Conservation (phyloP, 2,329 filamentous ascomycete genomes). For the Cordyceps tenuipes region DNA sequence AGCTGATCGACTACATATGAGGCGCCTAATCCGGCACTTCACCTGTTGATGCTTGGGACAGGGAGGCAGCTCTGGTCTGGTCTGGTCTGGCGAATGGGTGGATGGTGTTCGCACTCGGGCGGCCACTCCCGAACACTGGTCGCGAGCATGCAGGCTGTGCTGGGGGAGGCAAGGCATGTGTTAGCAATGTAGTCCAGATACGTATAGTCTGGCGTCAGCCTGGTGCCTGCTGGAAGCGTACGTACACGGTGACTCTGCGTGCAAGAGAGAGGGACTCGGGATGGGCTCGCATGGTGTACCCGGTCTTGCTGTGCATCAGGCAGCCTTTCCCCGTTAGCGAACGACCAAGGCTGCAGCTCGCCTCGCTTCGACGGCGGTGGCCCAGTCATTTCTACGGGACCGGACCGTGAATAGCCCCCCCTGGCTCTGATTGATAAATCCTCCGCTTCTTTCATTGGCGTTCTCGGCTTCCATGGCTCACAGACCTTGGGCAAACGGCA, state of each 20-base stretch:
- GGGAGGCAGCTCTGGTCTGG: not conserved
- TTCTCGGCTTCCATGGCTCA: not conserved
- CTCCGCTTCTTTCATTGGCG: not conserved
- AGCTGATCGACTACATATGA: not conserved
- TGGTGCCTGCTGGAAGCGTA: not conserved
- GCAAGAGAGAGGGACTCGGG: conserved; percentile 2
- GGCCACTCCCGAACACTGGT: not conserved
- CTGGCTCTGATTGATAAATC: not conserved
- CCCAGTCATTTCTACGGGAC: not conserved
- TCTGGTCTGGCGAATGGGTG: not conserved
- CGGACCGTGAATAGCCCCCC: not conserved
- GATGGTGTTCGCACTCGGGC: not conserved
- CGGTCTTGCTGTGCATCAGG: not conserved
- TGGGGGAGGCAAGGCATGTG: not conserved
- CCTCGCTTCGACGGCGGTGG: not conserved
- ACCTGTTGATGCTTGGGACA: not conserved
- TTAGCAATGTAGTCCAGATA: not conserved
- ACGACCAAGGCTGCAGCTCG: conserved; percentile 4
- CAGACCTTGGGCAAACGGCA: not conserved
- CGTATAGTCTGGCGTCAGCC: conserved; percentile 11
- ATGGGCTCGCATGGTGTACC: conserved; percentile 11
- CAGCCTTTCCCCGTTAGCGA: not conserved
- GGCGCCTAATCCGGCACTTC: not conserved
- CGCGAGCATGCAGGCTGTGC: not conserved
- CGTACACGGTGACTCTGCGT: conserved; percentile 9